These are phyloP conservation scores for Penicillium crustosum DNA, from an alignment of 2,329 filamentous ascomycete genomes.

Conservation along the genomic window DNA sequence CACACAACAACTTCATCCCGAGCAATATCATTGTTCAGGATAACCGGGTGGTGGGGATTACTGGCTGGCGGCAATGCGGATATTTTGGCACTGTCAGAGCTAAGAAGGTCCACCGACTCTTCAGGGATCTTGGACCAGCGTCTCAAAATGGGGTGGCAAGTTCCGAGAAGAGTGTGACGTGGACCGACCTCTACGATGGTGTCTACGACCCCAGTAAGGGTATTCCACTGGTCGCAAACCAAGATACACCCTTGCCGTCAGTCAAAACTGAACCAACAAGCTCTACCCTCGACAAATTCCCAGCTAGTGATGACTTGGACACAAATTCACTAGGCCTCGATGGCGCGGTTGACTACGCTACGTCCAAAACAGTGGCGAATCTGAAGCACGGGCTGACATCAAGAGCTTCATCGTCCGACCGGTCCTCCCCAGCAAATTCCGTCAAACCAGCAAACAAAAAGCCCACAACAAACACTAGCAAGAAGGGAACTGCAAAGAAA, in stretches of 20 bases:
- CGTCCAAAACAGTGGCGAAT: constrained; percentile 41
- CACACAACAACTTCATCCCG: constrained; percentile 40
- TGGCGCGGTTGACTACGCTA: constrained; percentile 34
- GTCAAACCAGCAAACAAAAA: constrained; percentile 39
- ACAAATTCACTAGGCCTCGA: constrained; percentile 28
- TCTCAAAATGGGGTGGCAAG: constrained; percentile 13
- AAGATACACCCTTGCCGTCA: constrained; percentile 23
- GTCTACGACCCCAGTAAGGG: constrained; percentile 18
- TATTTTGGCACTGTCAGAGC: constrained; percentile 41
- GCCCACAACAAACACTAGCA: constrained; percentile 31
- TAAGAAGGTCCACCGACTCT: constrained; percentile 34
- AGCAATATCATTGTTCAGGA: constrained; percentile 42
- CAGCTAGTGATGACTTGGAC: constrained; percentile 29
- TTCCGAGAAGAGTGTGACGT: constrained; percentile 24
- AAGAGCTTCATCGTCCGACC: constrained; percentile 40
- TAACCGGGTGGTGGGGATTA: constrained; percentile 39
- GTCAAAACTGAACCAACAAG: constrained; percentile 39
- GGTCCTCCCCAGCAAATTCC: constrained; percentile 39
- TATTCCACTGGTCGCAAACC: constrained; percentile 12
- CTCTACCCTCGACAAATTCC: constrained; percentile 32
- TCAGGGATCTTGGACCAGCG: constrained; percentile 28
- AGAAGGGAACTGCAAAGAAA: constrained; percentile 43
- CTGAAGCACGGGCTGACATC: constrained; percentile 41
- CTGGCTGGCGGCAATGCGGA: constrained; percentile 42
- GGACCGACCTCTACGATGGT: constrained; percentile 40